phyloP scores from a whole-genome alignment of 257 asterid species.

The Marsdenia floribunda region DNA sequence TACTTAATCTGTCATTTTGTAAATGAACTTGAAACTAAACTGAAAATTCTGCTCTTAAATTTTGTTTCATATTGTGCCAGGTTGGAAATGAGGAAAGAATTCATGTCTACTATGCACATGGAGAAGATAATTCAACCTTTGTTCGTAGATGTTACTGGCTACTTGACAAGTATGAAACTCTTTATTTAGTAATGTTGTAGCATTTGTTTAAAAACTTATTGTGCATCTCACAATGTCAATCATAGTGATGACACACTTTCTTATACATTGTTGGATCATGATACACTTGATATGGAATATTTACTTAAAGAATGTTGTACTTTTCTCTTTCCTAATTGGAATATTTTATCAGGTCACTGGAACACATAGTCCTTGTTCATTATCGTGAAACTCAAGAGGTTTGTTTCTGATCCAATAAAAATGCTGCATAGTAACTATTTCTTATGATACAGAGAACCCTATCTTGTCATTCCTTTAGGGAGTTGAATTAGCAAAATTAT shows the following conservation, averaged over 20 bases:
- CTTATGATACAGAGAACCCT: not conserved
- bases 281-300: not conserved
- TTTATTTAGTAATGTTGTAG: conserved; percentile 17
- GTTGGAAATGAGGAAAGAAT: conserved; percentile 93
- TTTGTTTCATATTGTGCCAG: conserved; percentile 35
- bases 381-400: conserved; percentile 99
- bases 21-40: not conserved
- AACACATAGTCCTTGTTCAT: conserved; percentile 94
- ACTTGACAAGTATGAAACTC: conserved; percentile 76
- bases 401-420: conserved; percentile 22
- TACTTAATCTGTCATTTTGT: not conserved
- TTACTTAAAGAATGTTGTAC: conserved; percentile 10
- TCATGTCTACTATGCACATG: conserved; percentile 99
- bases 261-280: not conserved
- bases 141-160: conserved; percentile 99
- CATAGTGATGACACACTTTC: conserved; percentile 14
- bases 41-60: conserved; percentile 5
- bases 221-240: conserved; percentile 10
- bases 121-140: conserved; percentile 82
- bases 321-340: conserved; percentile 16
- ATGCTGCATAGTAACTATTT: not conserved
- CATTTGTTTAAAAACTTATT: conserved; percentile 9
- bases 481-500: not conserved
- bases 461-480: not conserved
- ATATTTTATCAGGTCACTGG: conserved; percentile 66